Percentiles rank a stretch among this genome's conserved stretches.
Conservation (phyloP, 2,329 filamentous ascomycete genomes). For the Diaporthe eres region DNA sequence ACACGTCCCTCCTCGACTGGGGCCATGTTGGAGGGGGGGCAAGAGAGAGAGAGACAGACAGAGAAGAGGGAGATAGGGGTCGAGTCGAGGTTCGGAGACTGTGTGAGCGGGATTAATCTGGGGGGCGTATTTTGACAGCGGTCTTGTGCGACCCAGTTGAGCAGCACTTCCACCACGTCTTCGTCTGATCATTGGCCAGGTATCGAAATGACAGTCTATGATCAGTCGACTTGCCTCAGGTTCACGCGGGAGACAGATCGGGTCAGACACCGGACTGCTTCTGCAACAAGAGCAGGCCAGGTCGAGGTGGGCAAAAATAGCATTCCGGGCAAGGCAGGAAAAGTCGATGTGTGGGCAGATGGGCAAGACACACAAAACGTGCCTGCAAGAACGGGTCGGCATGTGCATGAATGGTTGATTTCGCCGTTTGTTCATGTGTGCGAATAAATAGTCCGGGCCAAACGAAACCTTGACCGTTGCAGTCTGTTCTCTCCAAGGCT, state of each 20-base stretch:
- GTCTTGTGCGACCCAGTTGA: constrained; percentile 14
- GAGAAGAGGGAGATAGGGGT: background rate
- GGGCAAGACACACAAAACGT: constrained; percentile 15
- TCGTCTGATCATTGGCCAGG: background rate
- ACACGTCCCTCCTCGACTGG: background rate
- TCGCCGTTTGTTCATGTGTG: constrained; percentile 7
- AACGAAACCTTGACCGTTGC: constrained; percentile 29
- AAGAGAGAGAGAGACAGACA: background rate
- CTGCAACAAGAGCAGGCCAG: background rate
- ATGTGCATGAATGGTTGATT: constrained; percentile 27
- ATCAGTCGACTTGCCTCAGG: constrained; percentile 17
- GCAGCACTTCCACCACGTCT: background rate
- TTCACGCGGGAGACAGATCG: background rate
- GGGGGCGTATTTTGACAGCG: constrained; percentile 17
- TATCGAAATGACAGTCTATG: constrained; percentile 8
- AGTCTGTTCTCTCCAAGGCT: constrained; percentile 25
- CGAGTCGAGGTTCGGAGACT: background rate
- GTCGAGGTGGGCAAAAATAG: constrained; percentile 6
- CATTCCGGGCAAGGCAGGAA: constrained; percentile 1
- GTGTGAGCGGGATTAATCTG: constrained; percentile 2
- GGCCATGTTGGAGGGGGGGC: background rate
- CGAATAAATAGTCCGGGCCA: constrained; percentile 6
- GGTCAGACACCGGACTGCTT: background rate
- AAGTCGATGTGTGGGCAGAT: constrained; percentile 12
- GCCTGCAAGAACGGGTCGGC: constrained; percentile 28